Base-by-base conservation (phyloP, 2,329 filamentous ascomycete genomes). In the Penicillium verrucosum region DNA sequence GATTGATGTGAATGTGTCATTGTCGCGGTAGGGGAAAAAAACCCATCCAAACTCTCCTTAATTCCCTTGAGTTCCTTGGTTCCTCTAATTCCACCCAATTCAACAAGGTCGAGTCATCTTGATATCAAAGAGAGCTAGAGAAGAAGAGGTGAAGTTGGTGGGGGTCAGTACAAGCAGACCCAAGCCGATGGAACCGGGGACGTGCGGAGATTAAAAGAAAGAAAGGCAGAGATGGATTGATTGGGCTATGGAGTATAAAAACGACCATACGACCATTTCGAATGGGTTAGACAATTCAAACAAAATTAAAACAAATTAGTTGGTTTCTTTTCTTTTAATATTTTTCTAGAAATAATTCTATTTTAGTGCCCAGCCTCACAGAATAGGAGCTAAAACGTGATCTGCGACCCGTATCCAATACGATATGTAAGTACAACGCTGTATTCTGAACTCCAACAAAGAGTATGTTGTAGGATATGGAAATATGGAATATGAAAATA, bases 1-100 rank as follows among this genome's bases (percentile, higher is more conserved):
- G 69, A 60, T 45, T 66, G 56, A 62, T 66, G 70, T 55, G 69
- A 65, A 56, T 69, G 65, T 57, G 67, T 68, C 71, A 73, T 73
- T 48, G 47, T 59, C 36, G 29, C 32, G 27, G 60, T 53, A 29
- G 52, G 14, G 8, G 21, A 52, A 42, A 50, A 27, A 44, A 48
- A 27, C 48, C 48, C 50, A 23, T 25, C 36, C 36, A 30, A 41
- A 38, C 18, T 41, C n/a, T 25, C 27, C n/a, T 47, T 2, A 2
- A 25, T 37, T 21, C 32, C 21, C 34, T 38, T 25, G 14, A n/a
- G 12, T 38, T 14, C 25, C 34, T 29, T 25, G 11, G 14, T 14
- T 29, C 5, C 36, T 14, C 9, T 42, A 50, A 21, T 42, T 25
- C 37, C 47, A 23, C 10, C 23, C 21, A 25, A 43, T 10, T 51